Base-by-base conservation (phyloP, 305 asterid genomes). In the Euphrasia arctica region DNA sequence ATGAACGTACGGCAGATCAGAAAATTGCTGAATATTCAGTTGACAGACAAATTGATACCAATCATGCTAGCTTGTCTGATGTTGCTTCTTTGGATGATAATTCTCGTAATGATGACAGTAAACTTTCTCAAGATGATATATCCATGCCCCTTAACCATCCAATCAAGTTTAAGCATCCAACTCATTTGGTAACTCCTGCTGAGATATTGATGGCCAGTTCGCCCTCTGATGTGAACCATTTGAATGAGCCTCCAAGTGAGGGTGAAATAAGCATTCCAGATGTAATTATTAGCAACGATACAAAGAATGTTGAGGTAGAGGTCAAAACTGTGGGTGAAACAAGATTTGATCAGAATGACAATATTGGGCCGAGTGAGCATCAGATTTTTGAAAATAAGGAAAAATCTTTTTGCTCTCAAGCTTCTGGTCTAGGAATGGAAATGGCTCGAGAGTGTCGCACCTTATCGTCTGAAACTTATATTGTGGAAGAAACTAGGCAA, bases 131-230 rank as follows among this genome's bases (percentile, higher is more conserved):
- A 67, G 85, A 76, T 59, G 90, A 83, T 50, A 15, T 14, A 70
- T 68, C 92, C 52, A 29, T 77, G 62, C 66, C 79, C 47, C 66
- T 70, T 62, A 79, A 61, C 60, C 76, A 78, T 58, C 77, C 75
- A 25, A 65, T 77, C 45, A 82, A 87, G 81, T 87, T 83, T 79
- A 87, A 82, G 77, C 95, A 85, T 74, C 95, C 96, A 41, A 89
- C 96, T 63, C 96, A 89, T 79, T 72, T 89, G 72, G 91, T 89
- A 56, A 89, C 95, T 62, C 93, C 96, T 74, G 80, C 91, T n/a
- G 95, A 89, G 76, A 79, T 89, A 75, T 72, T 87, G 80, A 87
- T 81, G 91, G 85, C 83, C 62, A 80, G 60, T 67, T 73, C 95
- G 49, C 59, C 95, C 39, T 76, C 91, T 48, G 95, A 86, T 49